phyloP scores from a whole-genome alignment of 2,329 filamentous ascomycete species.

The Xylariaceae sp. region DNA sequence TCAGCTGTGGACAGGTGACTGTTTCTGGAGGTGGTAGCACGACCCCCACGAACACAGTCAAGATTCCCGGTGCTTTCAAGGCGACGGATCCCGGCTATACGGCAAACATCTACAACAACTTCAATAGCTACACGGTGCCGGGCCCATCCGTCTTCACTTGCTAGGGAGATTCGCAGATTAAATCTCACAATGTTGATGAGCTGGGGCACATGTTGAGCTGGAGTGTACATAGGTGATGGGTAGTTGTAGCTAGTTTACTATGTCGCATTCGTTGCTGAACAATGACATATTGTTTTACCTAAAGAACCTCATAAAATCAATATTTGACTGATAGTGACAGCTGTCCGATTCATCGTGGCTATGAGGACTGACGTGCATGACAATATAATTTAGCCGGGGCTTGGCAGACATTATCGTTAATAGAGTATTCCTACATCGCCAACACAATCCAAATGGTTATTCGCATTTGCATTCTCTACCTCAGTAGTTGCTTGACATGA shows the following conservation, averaged over 20 bases:
- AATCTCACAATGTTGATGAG: background rate
- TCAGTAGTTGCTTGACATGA: no score
- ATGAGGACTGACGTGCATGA: no score
- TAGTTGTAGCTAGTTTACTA: background rate
- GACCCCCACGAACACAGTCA: slow-evolving; percentile 44
- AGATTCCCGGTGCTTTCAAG: slow-evolving; percentile 52
- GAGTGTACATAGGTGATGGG: background rate
- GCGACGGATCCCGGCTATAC: slow-evolving; percentile 51
- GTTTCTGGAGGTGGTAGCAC: slow-evolving; percentile 50
- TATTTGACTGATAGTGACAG: no score
- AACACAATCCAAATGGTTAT: no score
- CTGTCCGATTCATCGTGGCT: no score
- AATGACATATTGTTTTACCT: background rate
- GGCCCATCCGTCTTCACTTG: slow-evolving; percentile 38
- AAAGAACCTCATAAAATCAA: background rate
- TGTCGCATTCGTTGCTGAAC: background rate
- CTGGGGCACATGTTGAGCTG: background rate
- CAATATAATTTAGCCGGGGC: no score
- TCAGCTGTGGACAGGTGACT: slow-evolving; percentile 54
- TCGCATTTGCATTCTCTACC: no score
- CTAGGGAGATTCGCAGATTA: slow-evolving; percentile 13
- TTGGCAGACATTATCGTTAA: no score
- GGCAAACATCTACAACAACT: slow-evolving; percentile 41
- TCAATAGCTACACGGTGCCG: slow-evolving; percentile 39
- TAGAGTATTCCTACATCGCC: no score